A percentile compares a stretch with the other conserved stretches of the same genome.
Evolutionary conservation across 257 asterid species (phyloP).

Genomic region (Solanum lycopersicoides): DNA sequence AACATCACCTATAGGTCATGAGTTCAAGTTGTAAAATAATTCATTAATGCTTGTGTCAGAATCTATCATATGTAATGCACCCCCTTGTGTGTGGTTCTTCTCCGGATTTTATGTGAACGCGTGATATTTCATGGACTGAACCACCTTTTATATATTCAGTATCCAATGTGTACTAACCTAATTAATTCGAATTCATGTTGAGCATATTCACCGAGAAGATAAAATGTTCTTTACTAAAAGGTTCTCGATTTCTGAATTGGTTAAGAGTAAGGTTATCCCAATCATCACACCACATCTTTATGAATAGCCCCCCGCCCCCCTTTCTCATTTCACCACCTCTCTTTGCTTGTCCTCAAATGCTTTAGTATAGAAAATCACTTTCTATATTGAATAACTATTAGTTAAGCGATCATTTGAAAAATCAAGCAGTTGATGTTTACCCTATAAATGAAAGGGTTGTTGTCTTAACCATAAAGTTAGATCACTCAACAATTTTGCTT

Average conservation of each 20-base stretch:
- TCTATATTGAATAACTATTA: not conserved
- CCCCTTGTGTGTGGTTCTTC: not conserved
- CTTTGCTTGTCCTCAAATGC: slow-evolving; percentile 13
- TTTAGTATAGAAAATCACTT: not conserved
- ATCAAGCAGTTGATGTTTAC: not conserved
- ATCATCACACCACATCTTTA: not conserved
- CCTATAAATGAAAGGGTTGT: not conserved
- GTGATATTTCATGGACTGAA: not conserved
- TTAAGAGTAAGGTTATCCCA: not conserved
- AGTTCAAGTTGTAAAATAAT: not conserved
- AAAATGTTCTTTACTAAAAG: not conserved
- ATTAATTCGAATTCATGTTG: not conserved
- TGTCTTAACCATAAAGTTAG: not conserved
- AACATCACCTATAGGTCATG: not conserved
- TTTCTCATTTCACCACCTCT: not conserved
- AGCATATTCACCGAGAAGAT: not conserved
- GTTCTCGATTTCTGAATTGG: not conserved
- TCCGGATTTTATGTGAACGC: not conserved
- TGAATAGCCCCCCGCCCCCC: not conserved
- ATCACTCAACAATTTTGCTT: not conserved
- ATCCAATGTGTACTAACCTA: not conserved
- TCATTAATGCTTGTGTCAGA: not conserved
- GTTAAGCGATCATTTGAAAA: not conserved
- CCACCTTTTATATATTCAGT: not conserved
- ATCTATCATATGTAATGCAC: not conserved